phyloP scores from a whole-genome alignment of 768 basidiomycete genomes.

The Mycena metata region DNA sequence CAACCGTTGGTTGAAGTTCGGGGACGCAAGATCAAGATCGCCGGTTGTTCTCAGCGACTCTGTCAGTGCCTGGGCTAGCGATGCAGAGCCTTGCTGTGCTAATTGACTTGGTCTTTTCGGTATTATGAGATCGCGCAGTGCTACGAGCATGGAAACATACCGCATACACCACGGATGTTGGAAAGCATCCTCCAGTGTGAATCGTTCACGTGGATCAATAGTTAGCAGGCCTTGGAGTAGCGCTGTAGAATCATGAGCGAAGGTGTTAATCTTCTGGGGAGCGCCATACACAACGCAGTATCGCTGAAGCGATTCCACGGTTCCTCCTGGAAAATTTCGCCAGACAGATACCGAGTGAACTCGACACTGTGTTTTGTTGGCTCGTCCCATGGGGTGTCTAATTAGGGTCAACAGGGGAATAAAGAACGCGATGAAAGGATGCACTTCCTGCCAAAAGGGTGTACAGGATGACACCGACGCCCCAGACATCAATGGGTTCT shows the following conservation, averaged over 20 bases:
- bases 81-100: constrained; percentile 60
- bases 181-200: constrained; percentile 66
- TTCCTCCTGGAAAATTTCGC: constrained; percentile 76
- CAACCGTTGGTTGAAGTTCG: constrained; percentile 57
- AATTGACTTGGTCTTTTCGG: constrained; percentile 76
- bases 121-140: neutral
- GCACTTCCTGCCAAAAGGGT: constrained; percentile 91
- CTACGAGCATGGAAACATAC: constrained; percentile 50
- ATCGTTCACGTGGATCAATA: constrained; percentile 74
- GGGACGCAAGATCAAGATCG: constrained; percentile 80
- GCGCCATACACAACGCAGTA: constrained; percentile 70
- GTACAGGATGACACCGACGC: constrained; percentile 93
- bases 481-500: constrained; percentile 97
- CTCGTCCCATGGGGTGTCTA: constrained; percentile 99
- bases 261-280: constrained; percentile 39
- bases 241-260: constrained; percentile 56
- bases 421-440: constrained; percentile 44
- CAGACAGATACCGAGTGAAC: constrained; percentile 79
- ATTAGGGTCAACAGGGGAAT: neutral
- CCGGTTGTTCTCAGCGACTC: constrained; percentile 76
- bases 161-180: constrained; percentile 82
- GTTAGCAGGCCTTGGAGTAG: constrained; percentile 82
- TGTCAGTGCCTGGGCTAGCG: constrained; percentile 79
- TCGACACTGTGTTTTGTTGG: constrained; percentile 86
- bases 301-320: constrained; percentile 83